Evolutionary conservation across 805 yeast species (phyloP).

Genomic region (Ogataea ramenticola): DNA sequence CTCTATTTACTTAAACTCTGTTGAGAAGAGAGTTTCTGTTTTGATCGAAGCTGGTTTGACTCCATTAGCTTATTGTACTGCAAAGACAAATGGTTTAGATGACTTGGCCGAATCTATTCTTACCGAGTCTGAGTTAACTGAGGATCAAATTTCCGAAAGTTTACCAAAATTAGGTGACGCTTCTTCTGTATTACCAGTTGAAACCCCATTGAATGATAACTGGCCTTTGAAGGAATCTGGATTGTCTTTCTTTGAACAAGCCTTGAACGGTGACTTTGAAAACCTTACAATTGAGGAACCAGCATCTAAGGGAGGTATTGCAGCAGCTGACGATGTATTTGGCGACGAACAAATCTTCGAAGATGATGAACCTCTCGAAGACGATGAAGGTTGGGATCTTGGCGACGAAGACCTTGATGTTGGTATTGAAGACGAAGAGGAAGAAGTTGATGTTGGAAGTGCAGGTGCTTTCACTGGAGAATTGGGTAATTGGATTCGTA

Average conservation of each 20-base stretch:
- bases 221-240: slow-evolving; percentile 82
- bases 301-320: slow-evolving; percentile 3
- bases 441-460: slow-evolving; percentile 25
- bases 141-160: slow-evolving; percentile 48
- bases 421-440: slow-evolving; percentile 34
- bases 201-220: slow-evolving; percentile 36
- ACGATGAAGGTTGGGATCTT: slow-evolving; percentile 72
- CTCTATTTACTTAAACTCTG: slow-evolving; percentile 67
- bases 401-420: slow-evolving; percentile 76
- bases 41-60: slow-evolving; percentile 72
- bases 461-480: slow-evolving; percentile 44
- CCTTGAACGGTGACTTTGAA: slow-evolving; percentile 72
- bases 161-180: slow-evolving; percentile 30
- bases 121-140: slow-evolving; percentile 58
- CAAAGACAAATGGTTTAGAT: slow-evolving; percentile 76
- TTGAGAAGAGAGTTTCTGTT: slow-evolving; percentile 65
- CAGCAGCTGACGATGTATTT: slow-evolving; percentile 7
- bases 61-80: slow-evolving; percentile 90
- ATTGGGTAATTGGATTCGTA: slow-evolving; percentile 74
- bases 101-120: slow-evolving; percentile 69
- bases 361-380: slow-evolving; percentile 45
- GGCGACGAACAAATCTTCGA: slow-evolving; percentile 35
- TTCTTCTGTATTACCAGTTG: slow-evolving; percentile 40
- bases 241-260: slow-evolving; percentile 78
- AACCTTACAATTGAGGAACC: slow-evolving; percentile 44